A percentile compares a stretch with the other conserved stretches of the same genome.
Conservation (phyloP, 2,329 filamentous ascomycete genomes). For the Penicillium sp. region DNA sequence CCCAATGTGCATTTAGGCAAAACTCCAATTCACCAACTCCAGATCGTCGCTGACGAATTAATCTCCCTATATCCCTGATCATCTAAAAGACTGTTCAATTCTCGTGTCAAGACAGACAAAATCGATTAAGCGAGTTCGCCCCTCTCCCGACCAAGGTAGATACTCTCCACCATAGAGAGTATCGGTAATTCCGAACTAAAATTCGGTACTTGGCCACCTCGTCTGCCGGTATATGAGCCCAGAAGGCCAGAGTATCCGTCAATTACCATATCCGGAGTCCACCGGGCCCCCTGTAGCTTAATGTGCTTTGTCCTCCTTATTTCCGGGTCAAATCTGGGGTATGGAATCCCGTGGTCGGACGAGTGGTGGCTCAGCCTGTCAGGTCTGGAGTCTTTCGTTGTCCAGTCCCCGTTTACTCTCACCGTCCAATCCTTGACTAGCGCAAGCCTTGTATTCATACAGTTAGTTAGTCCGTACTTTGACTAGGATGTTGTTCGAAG, state of each 20-base stretch:
- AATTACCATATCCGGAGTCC: not conserved
- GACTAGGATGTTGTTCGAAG: not conserved
- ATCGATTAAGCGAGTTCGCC: no score
- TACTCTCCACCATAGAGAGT: not conserved
- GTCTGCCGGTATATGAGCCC: not conserved
- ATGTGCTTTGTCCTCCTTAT: not conserved
- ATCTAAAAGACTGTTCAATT: no score
- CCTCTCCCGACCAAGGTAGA: no score
- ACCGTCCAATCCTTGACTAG: not conserved
- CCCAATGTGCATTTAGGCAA: slow-evolving; percentile 4
- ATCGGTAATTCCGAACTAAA: not conserved
- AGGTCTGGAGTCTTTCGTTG: not conserved
- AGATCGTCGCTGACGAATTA: not conserved
- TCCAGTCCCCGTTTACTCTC: not conserved
- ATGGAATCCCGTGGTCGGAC: not conserved
- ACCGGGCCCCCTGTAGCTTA: not conserved
- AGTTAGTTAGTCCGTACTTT: not conserved
- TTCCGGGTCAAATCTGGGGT: slow-evolving; percentile 5
- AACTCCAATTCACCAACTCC: slow-evolving; percentile 1
- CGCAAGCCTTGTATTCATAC: not conserved
- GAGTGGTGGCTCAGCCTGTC: no score
- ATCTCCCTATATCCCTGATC: not conserved
- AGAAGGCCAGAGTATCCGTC: not conserved
- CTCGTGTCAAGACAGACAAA: no score
- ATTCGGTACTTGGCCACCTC: not conserved